Evolutionary conservation across 371 early-diverging fungal species (phyloP), one percentile per base, ranked within the genome.

Genomic region (Saksenaea oblongispora): DNA sequence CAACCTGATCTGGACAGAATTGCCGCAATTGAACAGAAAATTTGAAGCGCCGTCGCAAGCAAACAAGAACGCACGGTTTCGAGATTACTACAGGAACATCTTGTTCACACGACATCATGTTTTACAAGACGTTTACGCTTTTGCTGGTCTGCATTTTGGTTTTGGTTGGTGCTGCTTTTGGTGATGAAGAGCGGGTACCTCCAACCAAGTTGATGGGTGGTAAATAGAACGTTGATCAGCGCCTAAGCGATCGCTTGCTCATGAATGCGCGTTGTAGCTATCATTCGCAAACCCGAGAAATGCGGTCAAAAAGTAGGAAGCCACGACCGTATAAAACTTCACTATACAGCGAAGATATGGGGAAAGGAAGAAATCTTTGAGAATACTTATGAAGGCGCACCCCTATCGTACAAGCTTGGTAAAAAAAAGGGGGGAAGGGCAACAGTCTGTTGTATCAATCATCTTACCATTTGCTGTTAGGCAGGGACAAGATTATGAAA

Each of bases 311-410:
- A 69, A 44, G 70, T 72, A 8, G 27, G 56, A 5, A 47, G 59
- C n/a, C 71, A 69, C 31, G 65, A 72, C 13, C 57, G 60, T 37
- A 55, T 79, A 3, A 69, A 56, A 36, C 24, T 76, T 1, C 74
- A 79, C 58, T 79, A 71, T 17, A 69, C 58, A 31, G 74, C 73
- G 10, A 59, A 65, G 3, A 66, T 51, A 11, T 79, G 79, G 79
- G 74, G 74, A 26, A 62, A 54, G 14, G 62, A 68, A 2, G 61
- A 66, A 13, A 65, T 39, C 27, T 79, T 63, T 60, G 76, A 79
- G 47, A 69, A 65, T 44, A 79, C 76, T 3, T 76, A 69, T 56
- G 62, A 34, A 11, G n/a, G 34, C 0, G 15, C 54, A 18, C 72
- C 79, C 8, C 0, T 65, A 0, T 17, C 59, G n/a, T 67, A 41